Evolutionary conservation across 176 grass and related monocot species (phyloP).

Genomic region (Melocanna baccifera): DNA sequence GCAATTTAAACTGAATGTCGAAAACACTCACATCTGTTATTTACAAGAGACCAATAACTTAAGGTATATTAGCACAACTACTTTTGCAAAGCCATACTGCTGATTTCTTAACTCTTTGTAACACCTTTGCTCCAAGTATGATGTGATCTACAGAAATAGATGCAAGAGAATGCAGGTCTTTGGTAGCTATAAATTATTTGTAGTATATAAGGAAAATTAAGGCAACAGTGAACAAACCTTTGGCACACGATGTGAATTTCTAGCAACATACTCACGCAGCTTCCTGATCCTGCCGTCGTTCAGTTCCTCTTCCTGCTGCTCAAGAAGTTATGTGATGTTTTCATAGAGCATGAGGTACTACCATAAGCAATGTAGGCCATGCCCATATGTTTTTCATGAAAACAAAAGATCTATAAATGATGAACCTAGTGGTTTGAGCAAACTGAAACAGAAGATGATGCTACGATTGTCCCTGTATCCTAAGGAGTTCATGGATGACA

Average conservation of each 20-base stretch:
- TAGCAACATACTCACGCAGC: conserved; percentile 69
- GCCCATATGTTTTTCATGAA: neutral
- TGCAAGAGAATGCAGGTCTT: neutral
- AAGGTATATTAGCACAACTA: conserved; percentile 78
- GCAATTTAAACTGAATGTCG: neutral
- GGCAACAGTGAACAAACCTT: conserved; percentile 29
- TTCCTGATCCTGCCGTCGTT: conserved; percentile 70
- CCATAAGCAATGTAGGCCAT: neutral
- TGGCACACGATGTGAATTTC: conserved; percentile 55
- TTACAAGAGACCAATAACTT: conserved; percentile 68
- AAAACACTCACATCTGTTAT: conserved; percentile 71
- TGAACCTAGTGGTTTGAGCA: neutral
- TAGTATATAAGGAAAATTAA: neutral
- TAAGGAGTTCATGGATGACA: too few relatives aligned
- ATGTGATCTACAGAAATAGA: conserved; percentile 55
- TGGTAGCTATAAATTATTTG: conserved; percentile 26
- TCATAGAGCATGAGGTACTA: neutral
- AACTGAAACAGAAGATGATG: neutral
- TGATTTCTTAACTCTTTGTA: conserved; percentile 80
- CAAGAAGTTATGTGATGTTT: neutral
- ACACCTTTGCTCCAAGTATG: conserved; percentile 79
- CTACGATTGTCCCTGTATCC: too few relatives aligned
- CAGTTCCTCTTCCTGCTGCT: conserved; percentile 44
- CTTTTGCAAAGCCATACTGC: conserved; percentile 67
- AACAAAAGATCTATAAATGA: neutral